Percentiles rank a stretch among this genome's conserved stretches.
Evolutionary conservation across 1,139 yeast genomes (phyloP).

Genomic region (Kodamaea arcana): DNA sequence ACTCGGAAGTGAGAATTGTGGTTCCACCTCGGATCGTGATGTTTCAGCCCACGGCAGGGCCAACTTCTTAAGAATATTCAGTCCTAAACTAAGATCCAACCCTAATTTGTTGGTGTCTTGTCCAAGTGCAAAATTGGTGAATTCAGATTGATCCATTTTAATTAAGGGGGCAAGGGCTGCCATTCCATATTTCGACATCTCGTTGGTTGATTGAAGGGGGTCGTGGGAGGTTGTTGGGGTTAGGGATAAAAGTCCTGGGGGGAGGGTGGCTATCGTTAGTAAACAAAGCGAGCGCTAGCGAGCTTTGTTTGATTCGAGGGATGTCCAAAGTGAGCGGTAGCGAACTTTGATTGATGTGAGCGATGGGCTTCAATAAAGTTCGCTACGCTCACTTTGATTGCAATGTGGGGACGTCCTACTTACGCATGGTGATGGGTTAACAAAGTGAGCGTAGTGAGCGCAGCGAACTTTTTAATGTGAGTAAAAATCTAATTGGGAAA

Average conservation of each 20-base stretch:
- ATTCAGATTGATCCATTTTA: constrained; percentile 63
- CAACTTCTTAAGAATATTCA: constrained; percentile 62
- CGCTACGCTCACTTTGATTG: too few species aligned
- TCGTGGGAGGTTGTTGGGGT: constrained; percentile 8
- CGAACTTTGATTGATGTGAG: too few species aligned
- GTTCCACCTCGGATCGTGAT: constrained; percentile 86
- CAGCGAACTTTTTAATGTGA: too few species aligned
- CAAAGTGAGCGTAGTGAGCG: too few species aligned
- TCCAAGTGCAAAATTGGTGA: constrained; percentile 74
- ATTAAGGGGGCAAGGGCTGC: constrained; percentile 67
- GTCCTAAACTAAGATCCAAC: constrained; percentile 50
- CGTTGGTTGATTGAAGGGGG: constrained; percentile 10
- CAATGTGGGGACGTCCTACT: too few species aligned
- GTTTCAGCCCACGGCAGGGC: constrained; percentile 96
- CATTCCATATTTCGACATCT: constrained; percentile 68
- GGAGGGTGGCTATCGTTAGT: constrained; percentile 28
- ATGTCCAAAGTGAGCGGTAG: too few species aligned
- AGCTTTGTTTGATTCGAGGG: too few species aligned
- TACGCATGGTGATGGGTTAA: too few species aligned
- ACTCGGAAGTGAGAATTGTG: constrained; percentile 60
- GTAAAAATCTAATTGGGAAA: too few species aligned
- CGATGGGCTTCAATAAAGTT: too few species aligned
- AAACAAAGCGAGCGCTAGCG: too few species aligned
- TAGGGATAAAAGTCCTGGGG: constrained; percentile 26
- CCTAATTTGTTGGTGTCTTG: constrained; percentile 77